These are phyloP conservation scores for Haplographium delicatum DNA, from an alignment of 495 filamentous ascomycete species.

Conservation along the genomic window DNA sequence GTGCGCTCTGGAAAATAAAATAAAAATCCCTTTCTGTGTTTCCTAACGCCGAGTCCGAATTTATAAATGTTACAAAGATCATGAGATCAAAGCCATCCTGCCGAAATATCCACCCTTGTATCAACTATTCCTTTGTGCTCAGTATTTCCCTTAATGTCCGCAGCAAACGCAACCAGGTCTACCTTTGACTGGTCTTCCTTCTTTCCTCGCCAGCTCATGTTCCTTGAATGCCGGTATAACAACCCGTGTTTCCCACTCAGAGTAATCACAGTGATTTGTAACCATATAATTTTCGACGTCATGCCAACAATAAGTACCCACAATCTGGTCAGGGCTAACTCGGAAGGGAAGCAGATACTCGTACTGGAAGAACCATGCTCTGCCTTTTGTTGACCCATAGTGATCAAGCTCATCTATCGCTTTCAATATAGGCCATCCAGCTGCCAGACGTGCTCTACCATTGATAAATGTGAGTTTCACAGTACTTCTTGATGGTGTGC, in stretches of 20 bases:
- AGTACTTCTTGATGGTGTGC: not conserved
- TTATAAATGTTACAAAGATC: not conserved
- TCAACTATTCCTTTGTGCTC: not conserved
- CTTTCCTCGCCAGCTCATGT: constrained; percentile 13
- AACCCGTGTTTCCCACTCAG: not conserved
- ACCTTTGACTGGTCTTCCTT: not conserved
- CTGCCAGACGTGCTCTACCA: not conserved
- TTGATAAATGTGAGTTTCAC: constrained; percentile 9
- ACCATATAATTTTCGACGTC: constrained; percentile 2
- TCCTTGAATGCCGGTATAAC: constrained; percentile 4
- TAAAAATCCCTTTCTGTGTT: not conserved
- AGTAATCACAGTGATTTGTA: not conserved
- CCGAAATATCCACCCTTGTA: not conserved
- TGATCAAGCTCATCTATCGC: not conserved
- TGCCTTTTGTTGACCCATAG: not conserved
- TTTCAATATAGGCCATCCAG: constrained; percentile 8
- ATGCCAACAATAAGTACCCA: constrained; percentile 8
- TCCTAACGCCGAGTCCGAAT: not conserved
- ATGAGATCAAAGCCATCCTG: not conserved
- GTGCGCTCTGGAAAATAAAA: too few relatives aligned
- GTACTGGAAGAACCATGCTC: not conserved
- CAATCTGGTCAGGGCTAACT: constrained; percentile 2
- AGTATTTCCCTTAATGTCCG: not conserved
- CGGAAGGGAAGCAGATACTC: constrained; percentile 11
- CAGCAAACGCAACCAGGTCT: constrained; percentile 1